phyloP scores from a whole-genome alignment of 805 yeast genomes.

The Lipomyces sp. region DNA sequence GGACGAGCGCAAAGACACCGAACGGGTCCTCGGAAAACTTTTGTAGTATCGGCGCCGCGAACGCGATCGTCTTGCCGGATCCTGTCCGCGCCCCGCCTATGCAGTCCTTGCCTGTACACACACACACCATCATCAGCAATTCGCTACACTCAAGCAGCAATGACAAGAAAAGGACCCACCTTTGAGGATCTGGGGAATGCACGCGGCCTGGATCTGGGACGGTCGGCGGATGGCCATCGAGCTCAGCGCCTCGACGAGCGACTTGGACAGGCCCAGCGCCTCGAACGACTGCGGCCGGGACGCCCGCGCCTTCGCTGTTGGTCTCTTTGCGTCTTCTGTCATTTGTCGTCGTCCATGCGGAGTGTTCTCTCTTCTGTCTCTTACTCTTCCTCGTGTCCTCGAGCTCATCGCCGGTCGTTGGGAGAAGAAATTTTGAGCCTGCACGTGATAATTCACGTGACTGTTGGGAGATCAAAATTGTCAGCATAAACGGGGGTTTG shows the following conservation, averaged over 20 bases:
- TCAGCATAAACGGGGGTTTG: too few relatives aligned
- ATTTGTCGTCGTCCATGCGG: too few relatives aligned
- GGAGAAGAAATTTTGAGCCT: too few relatives aligned
- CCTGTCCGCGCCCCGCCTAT: slow-evolving; percentile 99
- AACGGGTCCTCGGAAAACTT: slow-evolving; percentile 93
- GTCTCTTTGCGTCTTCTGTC: too few relatives aligned
- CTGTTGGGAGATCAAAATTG: too few relatives aligned
- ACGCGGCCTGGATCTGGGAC: slow-evolving; percentile 79
- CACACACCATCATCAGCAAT: not conserved
- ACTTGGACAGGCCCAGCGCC: slow-evolving; percentile 71
- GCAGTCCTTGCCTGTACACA: slow-evolving; percentile 61
- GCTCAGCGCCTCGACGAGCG: slow-evolving; percentile 77
- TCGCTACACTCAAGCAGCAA: not conserved
- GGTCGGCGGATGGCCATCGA: slow-evolving; percentile 84
- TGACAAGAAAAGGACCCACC: slow-evolving; percentile 39
- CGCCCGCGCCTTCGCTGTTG: too few relatives aligned
- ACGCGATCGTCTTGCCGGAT: slow-evolving; percentile 95
- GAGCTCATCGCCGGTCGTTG: too few relatives aligned
- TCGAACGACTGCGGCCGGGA: slow-evolving; percentile 41
- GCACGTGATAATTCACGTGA: too few relatives aligned
- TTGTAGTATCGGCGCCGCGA: slow-evolving; percentile 95
- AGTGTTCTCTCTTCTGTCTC: too few relatives aligned
- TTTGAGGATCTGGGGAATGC: slow-evolving; percentile 79
- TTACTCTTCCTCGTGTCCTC: too few relatives aligned
- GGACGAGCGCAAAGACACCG: slow-evolving; percentile 83